These are phyloP conservation scores for Coelastrella sp. DNA, from an alignment of 139 green algal species.

Conservation along the genomic window DNA sequence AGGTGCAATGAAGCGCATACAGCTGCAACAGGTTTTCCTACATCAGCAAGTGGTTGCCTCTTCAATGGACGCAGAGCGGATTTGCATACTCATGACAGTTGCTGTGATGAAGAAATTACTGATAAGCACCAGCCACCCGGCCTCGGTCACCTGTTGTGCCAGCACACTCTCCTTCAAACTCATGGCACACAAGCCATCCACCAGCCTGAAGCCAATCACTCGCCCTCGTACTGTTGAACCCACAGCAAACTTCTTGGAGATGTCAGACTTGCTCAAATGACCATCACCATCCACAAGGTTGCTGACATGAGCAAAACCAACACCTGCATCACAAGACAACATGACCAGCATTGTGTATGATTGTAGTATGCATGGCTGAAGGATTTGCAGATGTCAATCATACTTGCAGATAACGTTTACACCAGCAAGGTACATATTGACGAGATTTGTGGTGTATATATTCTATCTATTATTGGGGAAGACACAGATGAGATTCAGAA, in stretches of 20 bases:
- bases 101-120: too few relatives aligned
- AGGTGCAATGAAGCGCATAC: neutral
- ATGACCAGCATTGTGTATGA: neutral
- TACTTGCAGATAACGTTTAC: neutral
- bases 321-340: neutral
- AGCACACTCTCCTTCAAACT: slow-evolving; percentile 71
- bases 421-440: neutral
- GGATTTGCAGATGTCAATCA: neutral
- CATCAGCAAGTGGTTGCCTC: neutral
- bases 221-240: slow-evolving; percentile 71
- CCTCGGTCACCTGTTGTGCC: slow-evolving; percentile 49
- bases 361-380: neutral
- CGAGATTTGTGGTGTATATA: neutral
- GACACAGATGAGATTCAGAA: too few relatives aligned
- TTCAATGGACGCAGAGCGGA: neutral
- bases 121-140: too few relatives aligned
- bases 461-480: too few relatives aligned
- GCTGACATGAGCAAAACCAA: slow-evolving; percentile 82
- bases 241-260: slow-evolving; percentile 45
- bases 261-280: slow-evolving; percentile 40
- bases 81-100: too few relatives aligned
- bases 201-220: slow-evolving; percentile 85
- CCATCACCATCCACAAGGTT: slow-evolving; percentile 77
- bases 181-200: slow-evolving; percentile 86
- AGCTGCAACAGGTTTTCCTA: neutral